A percentile compares a stretch with the other conserved stretches of the same genome.
phyloP scores from a whole-genome alignment of 2,329 filamentous ascomycete species.

The Exophiala calicioides region DNA sequence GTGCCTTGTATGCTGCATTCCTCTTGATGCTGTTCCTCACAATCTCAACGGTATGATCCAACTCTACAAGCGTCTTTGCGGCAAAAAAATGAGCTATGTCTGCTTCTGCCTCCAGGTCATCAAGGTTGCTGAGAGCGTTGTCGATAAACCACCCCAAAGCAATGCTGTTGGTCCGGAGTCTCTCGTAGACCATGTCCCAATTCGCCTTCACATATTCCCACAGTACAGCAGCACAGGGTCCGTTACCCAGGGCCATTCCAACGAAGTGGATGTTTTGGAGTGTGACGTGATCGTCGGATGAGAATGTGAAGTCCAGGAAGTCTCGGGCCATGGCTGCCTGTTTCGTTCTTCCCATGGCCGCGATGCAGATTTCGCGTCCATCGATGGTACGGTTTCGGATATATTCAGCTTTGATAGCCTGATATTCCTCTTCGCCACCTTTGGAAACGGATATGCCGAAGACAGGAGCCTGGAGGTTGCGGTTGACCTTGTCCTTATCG shows the following conservation, averaged over 20 bases:
- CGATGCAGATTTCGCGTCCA: conserved; percentile 82
- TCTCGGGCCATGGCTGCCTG: conserved; percentile 67
- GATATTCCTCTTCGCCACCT: conserved; percentile 67
- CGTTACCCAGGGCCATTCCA: conserved; percentile 70
- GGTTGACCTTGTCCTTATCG: conserved; percentile 71
- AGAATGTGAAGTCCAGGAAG: conserved; percentile 68
- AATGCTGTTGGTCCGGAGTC: no score
- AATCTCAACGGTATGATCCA: no score
- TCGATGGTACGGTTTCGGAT: conserved; percentile 80
- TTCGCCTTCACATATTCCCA: conserved; percentile 86
- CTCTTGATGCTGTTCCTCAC: no score
- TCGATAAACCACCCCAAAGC: no score
- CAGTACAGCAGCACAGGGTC: conserved; percentile 68
- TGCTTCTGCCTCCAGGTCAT: no score
- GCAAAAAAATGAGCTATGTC: no score
- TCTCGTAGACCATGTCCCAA: conserved; percentile 70
- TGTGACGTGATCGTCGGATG: conserved; percentile 79
- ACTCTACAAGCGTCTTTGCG: no score
- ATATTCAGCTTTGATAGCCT: conserved; percentile 82
- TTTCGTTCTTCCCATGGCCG: conserved; percentile 72
- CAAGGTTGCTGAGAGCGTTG: background rate
- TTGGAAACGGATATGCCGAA: conserved; percentile 78
- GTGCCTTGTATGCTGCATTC: no score
- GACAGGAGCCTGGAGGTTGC: conserved; percentile 76
- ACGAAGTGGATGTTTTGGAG: conserved; percentile 84